phyloP scores from a whole-genome alignment of 1,284 basidiomycete genomes.

The Volvariella volvacea region DNA sequence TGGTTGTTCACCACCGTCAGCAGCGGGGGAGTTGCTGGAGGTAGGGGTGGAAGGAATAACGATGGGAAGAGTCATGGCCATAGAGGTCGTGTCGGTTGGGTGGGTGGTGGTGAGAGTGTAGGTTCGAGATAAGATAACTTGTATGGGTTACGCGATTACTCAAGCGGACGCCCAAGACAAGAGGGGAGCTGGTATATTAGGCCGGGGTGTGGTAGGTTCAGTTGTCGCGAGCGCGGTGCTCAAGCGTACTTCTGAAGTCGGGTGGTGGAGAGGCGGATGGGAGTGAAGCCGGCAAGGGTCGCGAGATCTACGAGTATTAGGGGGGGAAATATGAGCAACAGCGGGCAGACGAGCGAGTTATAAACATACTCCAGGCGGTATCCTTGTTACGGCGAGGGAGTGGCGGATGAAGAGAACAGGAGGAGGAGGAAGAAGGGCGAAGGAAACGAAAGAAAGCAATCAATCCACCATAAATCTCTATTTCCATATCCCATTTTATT shows the following conservation, averaged over 20 bases:
- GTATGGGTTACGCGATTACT: conserved; percentile 46
- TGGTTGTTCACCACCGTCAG: conserved; percentile 42
- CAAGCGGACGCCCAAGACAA: conserved; percentile 45
- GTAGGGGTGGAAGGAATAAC: conserved; percentile 36
- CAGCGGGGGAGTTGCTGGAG: conserved; percentile 32
- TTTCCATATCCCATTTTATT: not conserved
- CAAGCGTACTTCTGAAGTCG: conserved; percentile 48
- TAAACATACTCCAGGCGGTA: conserved; percentile 67
- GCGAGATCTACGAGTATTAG: conserved; percentile 73
- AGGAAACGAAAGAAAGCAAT: not conserved
- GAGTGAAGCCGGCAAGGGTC: conserved; percentile 86
- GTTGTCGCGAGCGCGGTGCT: conserved; percentile 57
- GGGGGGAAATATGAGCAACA: conserved; percentile 4
- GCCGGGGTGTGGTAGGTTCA: conserved; percentile 15
- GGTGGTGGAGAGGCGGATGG: conserved; percentile 33
- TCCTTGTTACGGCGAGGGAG: conserved; percentile 68
- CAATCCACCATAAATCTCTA: not conserved
- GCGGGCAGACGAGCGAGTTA: conserved; percentile 1
- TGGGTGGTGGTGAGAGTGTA: conserved; percentile 13
- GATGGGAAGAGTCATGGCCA: conserved; percentile 51
- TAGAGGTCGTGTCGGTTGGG: conserved; percentile 16
- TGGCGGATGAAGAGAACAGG: conserved; percentile 28
- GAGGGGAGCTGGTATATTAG: too few relatives aligned
- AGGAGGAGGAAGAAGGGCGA: conserved; percentile 20
- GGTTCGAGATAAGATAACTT: not conserved